These are phyloP conservation scores for Vanderwaltozyma yarrowii DNA, from an alignment of 805 yeast genomes.

Conservation along the genomic window DNA sequence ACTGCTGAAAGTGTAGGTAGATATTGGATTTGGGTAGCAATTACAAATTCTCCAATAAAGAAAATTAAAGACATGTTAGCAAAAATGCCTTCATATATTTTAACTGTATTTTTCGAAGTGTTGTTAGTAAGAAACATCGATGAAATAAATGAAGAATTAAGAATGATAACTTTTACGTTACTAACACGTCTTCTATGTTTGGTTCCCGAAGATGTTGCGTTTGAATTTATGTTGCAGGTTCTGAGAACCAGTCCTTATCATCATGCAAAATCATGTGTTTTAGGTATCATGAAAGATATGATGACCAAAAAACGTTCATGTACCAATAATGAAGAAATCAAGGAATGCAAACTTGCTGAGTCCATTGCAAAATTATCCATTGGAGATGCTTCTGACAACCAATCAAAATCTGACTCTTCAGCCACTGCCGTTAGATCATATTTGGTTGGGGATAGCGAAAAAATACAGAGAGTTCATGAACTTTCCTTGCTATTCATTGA, in stretches of 20 bases:
- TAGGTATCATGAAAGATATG: slow-evolving; percentile 63
- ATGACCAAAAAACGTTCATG: slow-evolving; percentile 29
- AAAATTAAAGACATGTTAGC: slow-evolving; percentile 11
- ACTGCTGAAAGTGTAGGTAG: slow-evolving; percentile 24
- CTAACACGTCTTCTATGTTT: slow-evolving; percentile 53
- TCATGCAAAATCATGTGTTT: slow-evolving; percentile 49
- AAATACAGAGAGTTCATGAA: slow-evolving; percentile 4
- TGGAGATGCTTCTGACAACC: background rate
- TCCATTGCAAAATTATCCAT: slow-evolving; percentile 2
- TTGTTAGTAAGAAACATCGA: slow-evolving; percentile 31
- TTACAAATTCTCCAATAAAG: slow-evolving; percentile 15
- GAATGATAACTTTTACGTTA: slow-evolving; percentile 45
- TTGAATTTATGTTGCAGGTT: slow-evolving; percentile 52
- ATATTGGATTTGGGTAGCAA: slow-evolving; percentile 32
- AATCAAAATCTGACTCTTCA: too few relatives aligned
- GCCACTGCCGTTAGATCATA: slow-evolving; percentile 20
- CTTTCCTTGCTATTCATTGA: slow-evolving; percentile 8
- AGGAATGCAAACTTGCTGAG: background rate
- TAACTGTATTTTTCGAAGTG: slow-evolving; percentile 34
- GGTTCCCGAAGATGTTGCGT: slow-evolving; percentile 46
- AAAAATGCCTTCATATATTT: slow-evolving; percentile 26
- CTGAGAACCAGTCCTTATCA: slow-evolving; percentile 54
- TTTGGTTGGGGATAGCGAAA: slow-evolving; percentile 28
- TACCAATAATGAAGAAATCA: background rate
- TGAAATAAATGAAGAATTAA: slow-evolving; percentile 30